These are phyloP conservation scores for Lasiosphaeria hispida DNA, from an alignment of 495 filamentous ascomycete genomes.

Conservation along the genomic window DNA sequence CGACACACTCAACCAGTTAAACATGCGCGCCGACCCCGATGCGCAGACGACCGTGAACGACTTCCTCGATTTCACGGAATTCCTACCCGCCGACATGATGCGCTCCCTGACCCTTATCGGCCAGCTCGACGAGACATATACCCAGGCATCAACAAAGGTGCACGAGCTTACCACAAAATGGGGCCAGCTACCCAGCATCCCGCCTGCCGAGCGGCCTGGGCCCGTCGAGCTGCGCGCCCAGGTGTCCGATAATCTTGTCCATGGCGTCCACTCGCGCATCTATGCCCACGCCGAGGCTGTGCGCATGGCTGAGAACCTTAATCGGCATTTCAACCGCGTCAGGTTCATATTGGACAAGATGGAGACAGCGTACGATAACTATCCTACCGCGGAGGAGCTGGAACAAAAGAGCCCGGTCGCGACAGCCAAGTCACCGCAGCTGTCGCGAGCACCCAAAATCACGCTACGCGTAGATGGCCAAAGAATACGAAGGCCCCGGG, in stretches of 20 bases:
- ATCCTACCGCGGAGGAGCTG: constrained; percentile 39
- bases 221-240: constrained; percentile 62
- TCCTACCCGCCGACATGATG: constrained; percentile 87
- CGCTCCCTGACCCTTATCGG: constrained; percentile 87
- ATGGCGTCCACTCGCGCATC: constrained; percentile 71
- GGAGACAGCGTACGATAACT: constrained; percentile 63
- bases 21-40: constrained; percentile 71
- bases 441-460: constrained; percentile 59
- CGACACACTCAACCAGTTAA: constrained; percentile 31
- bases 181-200: constrained; percentile 63
- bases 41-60: constrained; percentile 92
- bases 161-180: constrained; percentile 73
- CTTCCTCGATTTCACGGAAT: constrained; percentile 95
- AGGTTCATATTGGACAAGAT: constrained; percentile 79
- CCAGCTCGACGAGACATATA: constrained; percentile 72
- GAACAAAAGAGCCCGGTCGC: constrained; percentile 52
- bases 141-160: constrained; percentile 61
- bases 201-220: constrained; percentile 44
- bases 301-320: constrained; percentile 72
- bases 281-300: constrained; percentile 79
- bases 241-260: constrained; percentile 71
- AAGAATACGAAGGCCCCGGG: constrained; percentile 38
- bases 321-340: constrained; percentile 74
- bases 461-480: constrained; percentile 61
- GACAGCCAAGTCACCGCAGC: constrained; percentile 51